phyloP scores from a whole-genome alignment of 768 basidiomycete species.

The Rubroboletus pulcherrimus region DNA sequence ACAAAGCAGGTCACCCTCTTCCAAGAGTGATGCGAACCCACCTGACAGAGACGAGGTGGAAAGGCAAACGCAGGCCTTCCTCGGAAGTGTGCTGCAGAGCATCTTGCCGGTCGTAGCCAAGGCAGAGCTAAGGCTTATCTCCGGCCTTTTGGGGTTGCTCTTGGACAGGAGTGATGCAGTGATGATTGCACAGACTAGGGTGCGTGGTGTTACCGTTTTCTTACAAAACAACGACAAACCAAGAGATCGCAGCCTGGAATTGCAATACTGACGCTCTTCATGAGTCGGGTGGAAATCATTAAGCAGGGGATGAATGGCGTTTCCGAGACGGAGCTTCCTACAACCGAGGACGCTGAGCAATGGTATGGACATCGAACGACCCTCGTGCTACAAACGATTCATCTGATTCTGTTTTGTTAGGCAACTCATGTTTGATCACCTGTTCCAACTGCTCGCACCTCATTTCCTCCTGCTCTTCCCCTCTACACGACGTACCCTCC shows the following conservation, averaged over 20 bases:
- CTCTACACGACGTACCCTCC: conserved; percentile 65
- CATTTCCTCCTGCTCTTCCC: conserved; percentile 84
- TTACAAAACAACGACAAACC: not conserved
- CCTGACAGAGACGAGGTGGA: conserved; percentile 68
- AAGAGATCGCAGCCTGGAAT: conserved; percentile 71
- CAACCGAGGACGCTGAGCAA: conserved; percentile 74
- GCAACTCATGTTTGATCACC: conserved; percentile 83
- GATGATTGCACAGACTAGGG: conserved; percentile 73
- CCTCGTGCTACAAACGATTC: not conserved
- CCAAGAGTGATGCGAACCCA: conserved; percentile 10
- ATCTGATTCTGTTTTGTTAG: conserved; percentile 38
- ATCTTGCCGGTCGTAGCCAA: conserved; percentile 78
- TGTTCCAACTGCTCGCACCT: conserved; percentile 77
- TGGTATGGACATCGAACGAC: conserved; percentile 47
- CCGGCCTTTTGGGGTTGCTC: conserved; percentile 80
- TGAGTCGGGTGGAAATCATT: conserved; percentile 91
- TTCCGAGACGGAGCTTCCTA: conserved; percentile 56
- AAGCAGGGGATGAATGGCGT: conserved; percentile 61
- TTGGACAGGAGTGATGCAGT: conserved; percentile 75
- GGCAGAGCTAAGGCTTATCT: conserved; percentile 76
- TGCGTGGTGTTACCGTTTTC: conserved; percentile 35
- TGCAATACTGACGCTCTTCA: conserved; percentile 83
- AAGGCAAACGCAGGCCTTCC: conserved; percentile 86
- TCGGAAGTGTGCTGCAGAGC: conserved; percentile 81
- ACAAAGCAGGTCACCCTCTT: conserved; percentile 18